phyloP scores from a whole-genome alignment of 768 basidiomycete genomes.

The Galerina sulciceps region DNA sequence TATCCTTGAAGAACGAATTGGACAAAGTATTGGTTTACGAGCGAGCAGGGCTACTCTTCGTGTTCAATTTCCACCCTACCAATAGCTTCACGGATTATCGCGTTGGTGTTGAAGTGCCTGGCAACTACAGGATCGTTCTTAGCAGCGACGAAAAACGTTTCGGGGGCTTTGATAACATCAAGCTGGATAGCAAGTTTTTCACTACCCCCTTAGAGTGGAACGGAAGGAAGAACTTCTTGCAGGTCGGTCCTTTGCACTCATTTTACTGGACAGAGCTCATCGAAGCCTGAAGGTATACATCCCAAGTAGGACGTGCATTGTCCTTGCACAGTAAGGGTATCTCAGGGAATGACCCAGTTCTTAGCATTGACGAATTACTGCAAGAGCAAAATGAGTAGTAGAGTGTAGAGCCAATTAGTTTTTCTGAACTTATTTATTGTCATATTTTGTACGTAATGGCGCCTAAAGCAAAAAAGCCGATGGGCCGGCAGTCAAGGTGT shows the following conservation, averaged over 20 bases:
- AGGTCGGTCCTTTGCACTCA: conserved; percentile 51
- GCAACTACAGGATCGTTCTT: conserved; percentile 83
- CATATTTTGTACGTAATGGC: too few relatives aligned
- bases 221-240: conserved; percentile 85
- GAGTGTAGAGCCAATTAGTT: too few relatives aligned
- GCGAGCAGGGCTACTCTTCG: conserved; percentile 89
- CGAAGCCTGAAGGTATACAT: conserved; percentile 61
- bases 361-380: too few relatives aligned
- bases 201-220: conserved; percentile 94
- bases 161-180: conserved; percentile 88
- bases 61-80: conserved; percentile 97
- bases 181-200: conserved; percentile 63
- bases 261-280: background rate
- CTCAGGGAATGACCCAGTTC: background rate
- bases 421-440: too few relatives aligned
- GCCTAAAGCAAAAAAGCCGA: too few relatives aligned
- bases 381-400: too few relatives aligned
- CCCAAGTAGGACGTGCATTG: conserved; percentile 67
- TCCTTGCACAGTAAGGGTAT: conserved; percentile 52
- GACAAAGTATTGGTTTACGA: conserved; percentile 97
- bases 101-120: conserved; percentile 84
- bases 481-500: too few relatives aligned
- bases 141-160: conserved; percentile 86
- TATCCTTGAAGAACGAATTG: conserved; percentile 90
- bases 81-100: conserved; percentile 93